Percentiles rank a stretch among this genome's conserved stretches.
Conservation (phyloP, 495 filamentous ascomycete species). For the Talaromyces ruber region DNA sequence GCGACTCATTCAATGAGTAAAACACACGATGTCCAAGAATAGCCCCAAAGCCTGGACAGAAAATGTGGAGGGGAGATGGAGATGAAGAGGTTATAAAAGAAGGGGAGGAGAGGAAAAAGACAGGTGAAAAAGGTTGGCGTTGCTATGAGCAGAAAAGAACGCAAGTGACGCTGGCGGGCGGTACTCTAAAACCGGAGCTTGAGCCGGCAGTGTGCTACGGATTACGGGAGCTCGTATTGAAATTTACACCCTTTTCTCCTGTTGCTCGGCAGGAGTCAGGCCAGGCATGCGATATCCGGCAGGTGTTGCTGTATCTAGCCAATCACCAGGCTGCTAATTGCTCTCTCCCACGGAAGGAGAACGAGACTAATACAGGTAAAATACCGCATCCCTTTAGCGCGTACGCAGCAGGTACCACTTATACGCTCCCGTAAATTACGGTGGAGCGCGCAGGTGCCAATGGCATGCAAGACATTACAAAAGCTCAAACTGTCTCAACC, state of each 20-base stretch:
- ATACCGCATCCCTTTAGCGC: neutral
- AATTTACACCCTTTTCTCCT: neutral
- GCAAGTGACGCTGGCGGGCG: constrained; percentile 9
- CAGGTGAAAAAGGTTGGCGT: constrained; percentile 27
- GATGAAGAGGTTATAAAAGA: constrained; percentile 9
- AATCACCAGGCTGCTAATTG: neutral
- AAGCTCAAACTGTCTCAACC: neutral
- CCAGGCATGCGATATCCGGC: neutral
- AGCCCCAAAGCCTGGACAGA: constrained; percentile 16
- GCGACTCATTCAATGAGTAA: constrained; percentile 29
- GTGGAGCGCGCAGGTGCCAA: neutral
- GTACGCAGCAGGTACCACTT: neutral
- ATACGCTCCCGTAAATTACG: neutral
- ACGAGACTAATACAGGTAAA: neutral
- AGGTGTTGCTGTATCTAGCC: neutral
- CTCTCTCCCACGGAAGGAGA: neutral
- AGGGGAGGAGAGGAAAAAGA: constrained; percentile 18
- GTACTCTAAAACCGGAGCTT: constrained; percentile 8
- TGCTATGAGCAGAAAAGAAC: constrained; percentile 32
- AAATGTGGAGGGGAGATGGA: constrained; percentile 16
- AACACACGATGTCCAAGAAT: constrained; percentile 9
- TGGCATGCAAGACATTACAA: constrained; percentile 1
- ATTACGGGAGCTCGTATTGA: neutral
- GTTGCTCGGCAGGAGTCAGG: neutral
- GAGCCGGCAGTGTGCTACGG: neutral